Base-by-base conservation (phyloP, 2,329 filamentous ascomycete species). In the Fusarium sp. region DNA sequence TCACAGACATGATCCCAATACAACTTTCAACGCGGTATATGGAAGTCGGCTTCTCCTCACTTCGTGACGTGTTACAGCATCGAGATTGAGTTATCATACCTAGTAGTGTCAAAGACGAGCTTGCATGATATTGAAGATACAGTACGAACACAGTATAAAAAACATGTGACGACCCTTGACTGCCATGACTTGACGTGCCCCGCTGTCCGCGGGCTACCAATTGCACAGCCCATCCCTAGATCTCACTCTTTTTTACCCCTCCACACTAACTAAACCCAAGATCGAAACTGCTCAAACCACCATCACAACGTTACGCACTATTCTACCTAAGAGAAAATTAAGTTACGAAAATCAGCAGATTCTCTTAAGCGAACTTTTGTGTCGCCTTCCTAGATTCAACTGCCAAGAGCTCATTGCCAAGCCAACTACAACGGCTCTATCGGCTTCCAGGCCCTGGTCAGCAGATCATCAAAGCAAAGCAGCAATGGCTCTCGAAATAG, bases 401-500 rank as follows among this genome's bases (percentile, higher is more conserved):
- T 39, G 42, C 55, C 42, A 55, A 53, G 44, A 36, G 22, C 26
- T 13, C 35, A 45, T 16, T 15, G 38, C 53, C 60, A 57, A 65
- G 55, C 45, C 57, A 31, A 20, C 38, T 28, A 31, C 30, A 50
- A 71, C 65, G 51, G 56, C 61, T 50, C 36, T 42, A 16, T 71
- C 70, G 64, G 64, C 64, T 65, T 39, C 11, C 18, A n/a, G 18
- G 31, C 31, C 53, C 24, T 20, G 33, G 35, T 41, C 41, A 61
- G 30, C 61, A 31, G n/a, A 14, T 5, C 38, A 39, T 10, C 33
- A 33, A 20, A 38, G 11, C 18, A 38, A 38, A 30, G 63, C 72
- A 77, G 68, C 31, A 69, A 89, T 88, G 85, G 79, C 84, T 53
- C 80, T 95, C 77, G 90, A 95, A 82, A 91, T 89, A 6, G 83